Conservation (phyloP, 208 protist genomes). For the Trypanosoma melophagium region DNA sequence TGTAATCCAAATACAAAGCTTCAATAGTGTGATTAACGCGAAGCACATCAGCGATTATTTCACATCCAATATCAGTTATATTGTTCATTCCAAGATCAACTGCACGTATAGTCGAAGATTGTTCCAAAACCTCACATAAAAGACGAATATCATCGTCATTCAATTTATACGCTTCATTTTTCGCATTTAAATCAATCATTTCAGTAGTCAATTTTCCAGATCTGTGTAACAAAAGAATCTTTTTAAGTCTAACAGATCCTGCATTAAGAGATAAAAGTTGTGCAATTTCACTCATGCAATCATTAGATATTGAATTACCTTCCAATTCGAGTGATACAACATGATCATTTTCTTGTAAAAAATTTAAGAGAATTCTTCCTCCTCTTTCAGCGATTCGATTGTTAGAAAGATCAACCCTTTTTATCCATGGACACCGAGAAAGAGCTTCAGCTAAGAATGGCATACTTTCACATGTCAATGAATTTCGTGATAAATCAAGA, state of each 20-base stretch:
- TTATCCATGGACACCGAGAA: conserved; percentile 45
- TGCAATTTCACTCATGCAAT: conserved; percentile 41
- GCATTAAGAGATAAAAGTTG: conserved; percentile 73
- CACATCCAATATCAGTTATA: conserved; percentile 71
- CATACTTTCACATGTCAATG: conserved; percentile 51
- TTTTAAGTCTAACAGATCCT: conserved; percentile 66
- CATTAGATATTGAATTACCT: conserved; percentile 57
- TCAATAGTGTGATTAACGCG: conserved; percentile 70
- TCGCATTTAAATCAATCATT: conserved; percentile 68
- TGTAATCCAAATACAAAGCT: conserved; percentile 72
- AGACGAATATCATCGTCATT: conserved; percentile 67
- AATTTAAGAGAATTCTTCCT: conserved; percentile 43
- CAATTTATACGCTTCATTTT: conserved; percentile 41
- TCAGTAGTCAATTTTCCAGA: conserved; percentile 39
- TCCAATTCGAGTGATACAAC: conserved; percentile 42
- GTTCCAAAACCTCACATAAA: conserved; percentile 52
- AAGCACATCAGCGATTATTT: conserved; percentile 77
- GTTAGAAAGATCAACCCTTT: conserved; percentile 57
- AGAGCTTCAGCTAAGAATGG: conserved; percentile 66
- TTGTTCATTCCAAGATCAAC: conserved; percentile 78
- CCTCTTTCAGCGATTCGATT: conserved; percentile 76
- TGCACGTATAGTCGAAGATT: conserved; percentile 44
- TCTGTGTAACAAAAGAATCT: conserved; percentile 44
- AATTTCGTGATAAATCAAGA: conserved; percentile 69
- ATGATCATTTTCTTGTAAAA: conserved; percentile 43